Percentiles rank a stretch among this genome's conserved stretches.
phyloP scores from a whole-genome alignment of 345 rosid genomes.

The Camelina neglecta region DNA sequence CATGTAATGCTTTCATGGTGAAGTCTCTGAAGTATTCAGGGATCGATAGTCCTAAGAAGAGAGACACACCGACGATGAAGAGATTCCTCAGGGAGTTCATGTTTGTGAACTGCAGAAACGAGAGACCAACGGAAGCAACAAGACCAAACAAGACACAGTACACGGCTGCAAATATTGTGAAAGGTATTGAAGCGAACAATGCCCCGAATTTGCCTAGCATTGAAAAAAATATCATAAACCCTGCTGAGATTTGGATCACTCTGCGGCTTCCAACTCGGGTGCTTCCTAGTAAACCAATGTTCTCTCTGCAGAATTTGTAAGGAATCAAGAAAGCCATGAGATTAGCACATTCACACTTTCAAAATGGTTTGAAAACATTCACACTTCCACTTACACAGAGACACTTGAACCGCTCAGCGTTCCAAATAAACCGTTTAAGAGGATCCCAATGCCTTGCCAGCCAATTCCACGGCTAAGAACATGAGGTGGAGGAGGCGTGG shows the following conservation, averaged over 20 bases:
- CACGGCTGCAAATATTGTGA: slow-evolving; percentile 89
- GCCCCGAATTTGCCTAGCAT: slow-evolving; percentile 97
- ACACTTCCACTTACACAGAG: slow-evolving; percentile 60
- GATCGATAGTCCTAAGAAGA: slow-evolving; percentile 85
- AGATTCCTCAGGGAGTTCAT: slow-evolving; percentile 99
- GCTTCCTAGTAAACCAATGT: slow-evolving; percentile 94
- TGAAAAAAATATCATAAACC: slow-evolving; percentile 98
- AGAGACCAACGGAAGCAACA: slow-evolving; percentile 93
- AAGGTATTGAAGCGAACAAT: slow-evolving; percentile 93
- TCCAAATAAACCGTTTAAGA: slow-evolving; percentile 85
- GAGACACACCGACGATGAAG: slow-evolving; percentile 80
- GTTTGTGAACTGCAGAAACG: slow-evolving; percentile 96
- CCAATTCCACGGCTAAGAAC: slow-evolving; percentile 99
- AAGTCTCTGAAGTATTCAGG: slow-evolving; percentile 92
- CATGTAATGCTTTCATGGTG: slow-evolving; percentile 77
- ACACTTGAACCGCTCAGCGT: slow-evolving; percentile 81
- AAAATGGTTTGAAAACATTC: slow-evolving; percentile 15
- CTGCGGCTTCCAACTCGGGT: slow-evolving; percentile 97
- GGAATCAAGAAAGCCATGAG: slow-evolving; percentile 3
- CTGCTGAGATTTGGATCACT: slow-evolving; percentile 93
- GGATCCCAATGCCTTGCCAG: slow-evolving; percentile 99
- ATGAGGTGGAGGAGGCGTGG: slow-evolving; percentile 98
- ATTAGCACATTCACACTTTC: not conserved
- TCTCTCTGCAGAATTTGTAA: slow-evolving; percentile 65
- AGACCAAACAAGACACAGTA: slow-evolving; percentile 93